Evolutionary conservation across 768 basidiomycete species (phyloP).

Genomic region (Tricholoma saponaceum): DNA sequence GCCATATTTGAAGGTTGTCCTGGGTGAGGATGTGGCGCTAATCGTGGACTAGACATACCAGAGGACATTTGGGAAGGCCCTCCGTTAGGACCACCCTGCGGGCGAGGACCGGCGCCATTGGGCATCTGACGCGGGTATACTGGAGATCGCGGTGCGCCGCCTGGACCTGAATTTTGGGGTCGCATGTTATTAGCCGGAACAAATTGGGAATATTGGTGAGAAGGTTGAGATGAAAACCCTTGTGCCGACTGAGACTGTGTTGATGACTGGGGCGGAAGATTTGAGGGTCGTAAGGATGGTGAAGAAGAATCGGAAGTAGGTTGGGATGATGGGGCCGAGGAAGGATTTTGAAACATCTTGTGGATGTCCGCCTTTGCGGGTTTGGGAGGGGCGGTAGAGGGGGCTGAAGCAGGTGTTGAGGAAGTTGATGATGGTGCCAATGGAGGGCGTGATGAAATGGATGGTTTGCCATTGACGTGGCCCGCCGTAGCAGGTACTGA

Average conservation of each 20-base stretch:
- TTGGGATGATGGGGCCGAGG: conserved; percentile 44
- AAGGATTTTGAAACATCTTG: conserved; percentile 58
- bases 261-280: conserved; percentile 47
- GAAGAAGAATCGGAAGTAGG: conserved; percentile 53
- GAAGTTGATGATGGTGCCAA: conserved; percentile 24
- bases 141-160: conserved; percentile 61
- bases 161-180: conserved; percentile 41
- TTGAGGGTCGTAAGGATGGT: conserved; percentile 50
- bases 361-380: conserved; percentile 49
- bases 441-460: conserved; percentile 39
- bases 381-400: conserved; percentile 32
- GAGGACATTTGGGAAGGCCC: conserved; percentile 46
- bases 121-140: conserved; percentile 57
- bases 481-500: conserved; percentile 57
- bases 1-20: conserved; percentile 51
- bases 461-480: conserved; percentile 62
- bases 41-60: conserved; percentile 63
- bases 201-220: conserved; percentile 43
- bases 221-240: conserved; percentile 34
- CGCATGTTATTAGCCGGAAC: conserved; percentile 43
- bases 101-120: conserved; percentile 56
- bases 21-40: conserved; percentile 55
- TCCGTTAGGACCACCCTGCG: conserved; percentile 55
- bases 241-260: conserved; percentile 29
- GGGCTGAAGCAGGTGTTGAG: conserved; percentile 30